phyloP scores from a whole-genome alignment of 164 flowering plant genomes.

The Magnolia officinalis region DNA sequence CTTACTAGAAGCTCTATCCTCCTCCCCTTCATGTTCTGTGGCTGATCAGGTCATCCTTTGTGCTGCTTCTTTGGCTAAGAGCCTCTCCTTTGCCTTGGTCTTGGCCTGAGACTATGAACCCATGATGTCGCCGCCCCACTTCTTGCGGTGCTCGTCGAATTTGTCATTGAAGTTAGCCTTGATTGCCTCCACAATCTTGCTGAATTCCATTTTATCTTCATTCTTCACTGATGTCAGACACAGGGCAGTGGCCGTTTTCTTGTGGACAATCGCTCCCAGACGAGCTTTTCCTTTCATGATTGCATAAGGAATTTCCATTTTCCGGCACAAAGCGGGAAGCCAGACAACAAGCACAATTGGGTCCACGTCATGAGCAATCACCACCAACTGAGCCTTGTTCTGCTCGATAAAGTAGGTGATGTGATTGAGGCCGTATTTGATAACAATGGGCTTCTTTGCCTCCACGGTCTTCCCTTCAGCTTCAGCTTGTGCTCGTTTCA shows the following conservation, averaged over 20 bases:
- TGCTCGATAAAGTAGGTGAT: constrained; percentile 50
- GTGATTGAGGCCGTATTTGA: constrained; percentile 58
- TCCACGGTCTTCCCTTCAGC: constrained; percentile 41
- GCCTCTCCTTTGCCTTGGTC: constrained; percentile 13
- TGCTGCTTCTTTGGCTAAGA: constrained; percentile 15
- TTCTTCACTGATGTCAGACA: constrained; percentile 82
- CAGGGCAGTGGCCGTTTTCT: constrained; percentile 51
- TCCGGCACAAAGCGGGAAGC: constrained; percentile 82
- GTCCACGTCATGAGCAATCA: constrained; percentile 84
- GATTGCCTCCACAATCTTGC: constrained; percentile 71
- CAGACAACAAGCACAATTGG: constrained; percentile 84
- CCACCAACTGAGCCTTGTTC: constrained; percentile 84
- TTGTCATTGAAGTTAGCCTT: constrained; percentile 36
- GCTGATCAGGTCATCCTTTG: constrained; percentile 11
- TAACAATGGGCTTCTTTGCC: constrained; percentile 44
- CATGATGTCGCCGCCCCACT: constrained; percentile 16
- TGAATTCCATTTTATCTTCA: constrained; percentile 83
- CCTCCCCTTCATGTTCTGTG: too few species aligned
- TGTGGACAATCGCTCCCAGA: constrained; percentile 26
- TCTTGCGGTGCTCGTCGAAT: constrained; percentile 11
- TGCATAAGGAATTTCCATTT: constrained; percentile 80
- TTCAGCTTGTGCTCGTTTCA: constrained; percentile 34
- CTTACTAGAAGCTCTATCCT: too few species aligned
- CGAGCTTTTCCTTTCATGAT: constrained; percentile 84
- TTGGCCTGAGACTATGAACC: constrained; percentile 14